A percentile compares a stretch with the other conserved stretches of the same genome.
Evolutionary conservation across 2,329 filamentous ascomycete genomes (phyloP).

Genomic region (Trichoderma citrinoviride): DNA sequence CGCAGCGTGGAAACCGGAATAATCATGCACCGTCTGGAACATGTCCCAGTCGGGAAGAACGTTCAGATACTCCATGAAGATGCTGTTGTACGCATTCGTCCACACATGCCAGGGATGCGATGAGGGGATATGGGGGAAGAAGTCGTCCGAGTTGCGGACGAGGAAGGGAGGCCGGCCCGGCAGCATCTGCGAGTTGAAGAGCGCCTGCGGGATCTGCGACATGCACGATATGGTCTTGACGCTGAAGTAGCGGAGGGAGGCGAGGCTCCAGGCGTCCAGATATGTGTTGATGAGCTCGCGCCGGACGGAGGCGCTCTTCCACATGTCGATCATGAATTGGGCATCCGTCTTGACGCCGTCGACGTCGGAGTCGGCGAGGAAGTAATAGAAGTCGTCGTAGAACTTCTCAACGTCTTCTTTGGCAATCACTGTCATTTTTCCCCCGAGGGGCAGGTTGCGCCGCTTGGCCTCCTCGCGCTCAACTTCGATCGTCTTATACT

Average conservation of each 20-base stretch:
- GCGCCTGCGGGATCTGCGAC: slow-evolving; percentile 81
- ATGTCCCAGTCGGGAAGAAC: slow-evolving; percentile 79
- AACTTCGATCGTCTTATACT: slow-evolving; percentile 71
- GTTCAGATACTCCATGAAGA: slow-evolving; percentile 82
- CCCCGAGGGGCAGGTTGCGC: slow-evolving; percentile 52
- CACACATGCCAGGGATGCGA: slow-evolving; percentile 96
- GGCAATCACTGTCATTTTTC: slow-evolving; percentile 69
- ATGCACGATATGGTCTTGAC: slow-evolving; percentile 86
- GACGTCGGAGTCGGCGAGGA: slow-evolving; percentile 70
- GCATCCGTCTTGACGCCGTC: slow-evolving; percentile 91
- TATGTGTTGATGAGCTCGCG: slow-evolving; percentile 70
- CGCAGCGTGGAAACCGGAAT: slow-evolving; percentile 82
- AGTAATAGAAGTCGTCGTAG: slow-evolving; percentile 89
- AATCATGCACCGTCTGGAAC: slow-evolving; percentile 65
- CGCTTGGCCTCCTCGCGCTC: slow-evolving; percentile 48
- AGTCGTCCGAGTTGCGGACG: slow-evolving; percentile 86
- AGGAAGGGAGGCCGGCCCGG: slow-evolving; percentile 70
- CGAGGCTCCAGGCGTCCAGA: slow-evolving; percentile 81
- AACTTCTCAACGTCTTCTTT: slow-evolving; percentile 71
- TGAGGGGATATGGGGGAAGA: slow-evolving; percentile 76
- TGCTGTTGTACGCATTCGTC: slow-evolving; percentile 83
- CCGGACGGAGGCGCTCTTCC: slow-evolving; percentile 66
- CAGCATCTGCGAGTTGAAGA: slow-evolving; percentile 81
- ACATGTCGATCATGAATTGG: slow-evolving; percentile 82
- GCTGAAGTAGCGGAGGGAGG: slow-evolving; percentile 74